These are phyloP conservation scores for Microstegium vimineum DNA, from an alignment of 176 grass and related monocot species.

Conservation along the genomic window DNA sequence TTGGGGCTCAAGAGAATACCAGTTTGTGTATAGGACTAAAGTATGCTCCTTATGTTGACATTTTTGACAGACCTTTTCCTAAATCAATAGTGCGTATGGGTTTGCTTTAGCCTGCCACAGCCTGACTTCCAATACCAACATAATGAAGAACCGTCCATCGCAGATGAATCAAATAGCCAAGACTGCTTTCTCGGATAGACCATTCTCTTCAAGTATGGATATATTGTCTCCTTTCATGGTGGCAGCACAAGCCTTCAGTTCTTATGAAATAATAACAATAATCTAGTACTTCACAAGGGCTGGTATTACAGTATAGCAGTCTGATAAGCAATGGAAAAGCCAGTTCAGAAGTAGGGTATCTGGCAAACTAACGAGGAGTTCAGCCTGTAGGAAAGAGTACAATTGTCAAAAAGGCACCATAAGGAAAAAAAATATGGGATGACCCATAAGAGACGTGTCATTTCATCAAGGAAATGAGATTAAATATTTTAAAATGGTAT, in stretches of 20 bases:
- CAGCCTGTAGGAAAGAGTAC: conserved; percentile 56
- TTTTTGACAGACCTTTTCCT: background rate
- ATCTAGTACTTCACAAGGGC: conserved; percentile 82
- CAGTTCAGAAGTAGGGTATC: conserved; percentile 76
- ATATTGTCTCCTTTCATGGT: conserved; percentile 1
- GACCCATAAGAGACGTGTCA: background rate
- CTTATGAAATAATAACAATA: background rate
- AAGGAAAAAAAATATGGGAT: too few relatives aligned
- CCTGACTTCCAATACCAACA: background rate
- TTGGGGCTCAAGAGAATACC: conserved; percentile 17
- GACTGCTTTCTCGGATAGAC: conserved; percentile 2
- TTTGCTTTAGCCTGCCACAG: conserved; percentile 10
- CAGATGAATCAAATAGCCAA: background rate
- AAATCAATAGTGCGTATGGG: conserved; percentile 4
- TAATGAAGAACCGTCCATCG: background rate
- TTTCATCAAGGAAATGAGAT: background rate
- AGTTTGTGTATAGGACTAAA: background rate
- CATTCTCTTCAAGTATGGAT: conserved; percentile 14
- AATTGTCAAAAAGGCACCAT: conserved; percentile 20
- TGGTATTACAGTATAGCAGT: conserved; percentile 79
- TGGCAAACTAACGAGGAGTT: conserved; percentile 72
- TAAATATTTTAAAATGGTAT: background rate
- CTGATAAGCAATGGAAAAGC: conserved; percentile 89
- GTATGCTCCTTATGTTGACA: conserved; percentile 3
- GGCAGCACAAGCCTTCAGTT: conserved; percentile 2